These are phyloP conservation scores for Posidonia oceanica DNA, from an alignment of 116 monocot species.

Conservation along the genomic window DNA sequence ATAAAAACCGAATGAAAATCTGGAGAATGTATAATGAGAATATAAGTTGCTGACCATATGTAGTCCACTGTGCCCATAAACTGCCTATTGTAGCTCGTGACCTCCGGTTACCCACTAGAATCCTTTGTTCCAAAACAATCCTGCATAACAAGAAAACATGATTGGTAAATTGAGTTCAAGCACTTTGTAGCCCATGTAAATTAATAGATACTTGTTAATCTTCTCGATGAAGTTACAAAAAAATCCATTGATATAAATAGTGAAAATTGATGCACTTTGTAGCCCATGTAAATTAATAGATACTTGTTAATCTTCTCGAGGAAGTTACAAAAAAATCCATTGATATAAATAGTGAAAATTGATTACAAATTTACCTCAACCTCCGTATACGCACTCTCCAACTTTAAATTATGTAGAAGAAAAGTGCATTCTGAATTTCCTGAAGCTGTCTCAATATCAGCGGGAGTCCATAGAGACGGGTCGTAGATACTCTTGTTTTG, in stretches of 20 bases:
- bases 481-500: constrained; percentile 16
- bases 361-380: constrained; percentile 42
- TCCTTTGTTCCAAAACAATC: constrained; percentile 80
- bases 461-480: constrained; percentile 64
- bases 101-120: constrained; percentile 59
- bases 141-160: constrained; percentile 26
- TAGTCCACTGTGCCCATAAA: constrained; percentile 99
- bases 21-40: neutral
- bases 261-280: neutral
- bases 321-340: neutral
- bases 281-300: neutral
- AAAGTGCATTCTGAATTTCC: constrained; percentile 48
- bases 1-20: neutral
- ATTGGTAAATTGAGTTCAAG: neutral
- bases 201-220: neutral
- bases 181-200: neutral
- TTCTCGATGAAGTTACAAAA: neutral
- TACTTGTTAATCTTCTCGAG: neutral
- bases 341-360: neutral
- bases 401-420: constrained; percentile 58
- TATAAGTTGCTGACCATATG: constrained; percentile 68
- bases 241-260: neutral
- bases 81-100: constrained; percentile 68
- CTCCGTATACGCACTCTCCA: constrained; percentile 75
- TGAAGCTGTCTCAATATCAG: constrained; percentile 59